Percentiles rank a stretch among this genome's conserved stretches.
Evolutionary conservation across 176 grass and related monocot species (phyloP).

Genomic region (Hordeum marinum): DNA sequence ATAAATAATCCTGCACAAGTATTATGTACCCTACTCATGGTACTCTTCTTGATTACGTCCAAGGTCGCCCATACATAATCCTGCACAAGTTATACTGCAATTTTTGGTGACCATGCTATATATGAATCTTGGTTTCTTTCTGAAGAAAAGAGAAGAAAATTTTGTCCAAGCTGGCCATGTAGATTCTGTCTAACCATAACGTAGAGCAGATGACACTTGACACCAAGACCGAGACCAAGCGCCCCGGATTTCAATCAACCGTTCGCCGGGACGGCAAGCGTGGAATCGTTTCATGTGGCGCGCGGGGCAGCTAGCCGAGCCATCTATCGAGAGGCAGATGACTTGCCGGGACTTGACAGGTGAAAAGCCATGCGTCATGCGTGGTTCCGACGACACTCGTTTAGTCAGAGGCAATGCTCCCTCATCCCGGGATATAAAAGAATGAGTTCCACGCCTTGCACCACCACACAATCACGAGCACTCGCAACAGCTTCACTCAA

Average conservation of each 20-base stretch:
- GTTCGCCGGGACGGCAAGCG: constrained; percentile 25
- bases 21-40: neutral
- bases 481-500: neutral
- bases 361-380: constrained; percentile 45
- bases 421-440: neutral
- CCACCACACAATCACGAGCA: neutral
- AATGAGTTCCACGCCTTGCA: neutral
- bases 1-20: too few relatives aligned
- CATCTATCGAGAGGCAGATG: constrained; percentile 6
- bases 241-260: neutral
- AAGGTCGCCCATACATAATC: too few relatives aligned
- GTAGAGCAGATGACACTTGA: neutral
- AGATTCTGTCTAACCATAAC: constrained; percentile 17
- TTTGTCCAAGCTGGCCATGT: neutral
- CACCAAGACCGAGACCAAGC: neutral
- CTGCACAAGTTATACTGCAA: neutral
- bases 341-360: constrained; percentile 26
- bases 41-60: neutral
- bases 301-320: too few relatives aligned
- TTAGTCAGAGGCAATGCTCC: neutral
- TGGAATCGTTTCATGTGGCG: constrained; percentile 47
- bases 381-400: constrained; percentile 40
- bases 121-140: neutral
- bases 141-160: neutral
- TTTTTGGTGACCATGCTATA: neutral